Evolutionary conservation across 1,284 basidiomycete species (phyloP).

Genomic region (Pseudozyma pruni): DNA sequence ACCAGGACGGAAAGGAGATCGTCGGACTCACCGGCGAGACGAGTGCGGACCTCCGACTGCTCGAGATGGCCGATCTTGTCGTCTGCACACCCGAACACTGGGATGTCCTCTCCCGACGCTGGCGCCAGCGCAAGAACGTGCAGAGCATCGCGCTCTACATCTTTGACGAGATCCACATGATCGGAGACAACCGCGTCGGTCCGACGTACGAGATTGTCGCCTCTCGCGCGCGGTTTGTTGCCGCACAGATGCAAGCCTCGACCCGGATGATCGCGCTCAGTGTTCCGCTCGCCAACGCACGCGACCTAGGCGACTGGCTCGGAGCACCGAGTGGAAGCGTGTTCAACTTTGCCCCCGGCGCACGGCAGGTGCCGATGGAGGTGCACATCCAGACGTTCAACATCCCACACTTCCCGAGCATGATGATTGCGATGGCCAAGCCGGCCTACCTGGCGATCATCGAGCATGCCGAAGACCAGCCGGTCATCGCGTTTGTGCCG

Average conservation of each 20-base stretch:
- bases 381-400: slow-evolving; percentile 96
- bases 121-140: slow-evolving; percentile 96
- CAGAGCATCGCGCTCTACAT: slow-evolving; percentile 92
- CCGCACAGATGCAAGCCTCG: slow-evolving; percentile 89
- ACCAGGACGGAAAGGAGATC: slow-evolving; percentile 91
- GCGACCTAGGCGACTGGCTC: slow-evolving; percentile 97
- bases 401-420: slow-evolving; percentile 94
- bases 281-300: slow-evolving; percentile 94
- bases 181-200: slow-evolving; percentile 86
- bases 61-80: slow-evolving; percentile 81
- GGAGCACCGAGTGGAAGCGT: slow-evolving; percentile 86
- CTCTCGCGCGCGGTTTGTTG: slow-evolving; percentile 92
- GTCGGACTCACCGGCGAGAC: slow-evolving; percentile 93
- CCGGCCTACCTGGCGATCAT: slow-evolving; percentile 93
- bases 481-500: slow-evolving; percentile 91
- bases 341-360: slow-evolving; percentile 97
- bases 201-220: slow-evolving; percentile 96
- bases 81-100: slow-evolving; percentile 91
- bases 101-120: slow-evolving; percentile 94
- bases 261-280: slow-evolving; percentile 93
- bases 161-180: slow-evolving; percentile 92
- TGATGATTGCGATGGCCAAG: slow-evolving; percentile 99
- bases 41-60: slow-evolving; percentile 86
- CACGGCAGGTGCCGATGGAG: slow-evolving; percentile 93
- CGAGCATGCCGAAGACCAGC: slow-evolving; percentile 86